Conservation (phyloP, 192 early-diverging fungal species). For the Backusella australiensis region DNA sequence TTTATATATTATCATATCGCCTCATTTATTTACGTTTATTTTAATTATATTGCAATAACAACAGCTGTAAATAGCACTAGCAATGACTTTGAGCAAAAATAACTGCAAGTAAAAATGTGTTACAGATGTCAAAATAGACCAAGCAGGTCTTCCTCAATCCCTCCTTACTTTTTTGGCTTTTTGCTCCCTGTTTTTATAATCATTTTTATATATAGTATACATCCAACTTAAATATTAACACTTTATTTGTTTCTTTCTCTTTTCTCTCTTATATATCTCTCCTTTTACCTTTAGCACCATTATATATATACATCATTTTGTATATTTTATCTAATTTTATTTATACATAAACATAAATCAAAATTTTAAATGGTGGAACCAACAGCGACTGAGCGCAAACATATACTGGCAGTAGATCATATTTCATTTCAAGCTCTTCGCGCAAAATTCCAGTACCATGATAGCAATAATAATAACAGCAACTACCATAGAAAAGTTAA, state of each 20-base stretch:
- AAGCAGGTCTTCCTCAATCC: background rate
- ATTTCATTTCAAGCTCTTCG: slow-evolving; percentile 2
- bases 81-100: background rate
- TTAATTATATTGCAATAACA: background rate
- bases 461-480: background rate
- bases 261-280: background rate
- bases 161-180: background rate
- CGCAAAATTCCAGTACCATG: background rate
- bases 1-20: background rate
- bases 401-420: background rate
- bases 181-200: background rate
- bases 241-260: background rate
- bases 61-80: background rate
- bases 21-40: background rate
- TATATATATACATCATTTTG: background rate
- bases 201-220: slow-evolving; percentile 2
- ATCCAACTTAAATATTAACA: background rate
- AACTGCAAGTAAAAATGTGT: background rate
- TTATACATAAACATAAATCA: background rate
- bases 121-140: slow-evolving; percentile 6
- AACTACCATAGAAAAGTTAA: background rate
- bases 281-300: background rate
- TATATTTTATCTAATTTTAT: background rate
- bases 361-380: background rate
- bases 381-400: background rate